Base-by-base conservation (phyloP, 345 rosid genomes). In the Draba incana region DNA sequence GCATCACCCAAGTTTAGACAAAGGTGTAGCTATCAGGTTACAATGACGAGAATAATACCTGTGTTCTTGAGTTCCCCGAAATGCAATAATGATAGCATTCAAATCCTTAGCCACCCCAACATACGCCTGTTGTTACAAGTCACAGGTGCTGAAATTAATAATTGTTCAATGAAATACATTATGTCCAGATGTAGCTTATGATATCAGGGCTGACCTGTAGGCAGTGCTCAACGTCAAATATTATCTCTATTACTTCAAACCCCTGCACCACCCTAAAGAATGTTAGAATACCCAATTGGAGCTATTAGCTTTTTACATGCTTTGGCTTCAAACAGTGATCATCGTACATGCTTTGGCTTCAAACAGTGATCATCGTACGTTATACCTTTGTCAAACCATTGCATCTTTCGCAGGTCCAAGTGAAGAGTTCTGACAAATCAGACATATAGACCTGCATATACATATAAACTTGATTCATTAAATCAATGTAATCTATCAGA, bases 381-480 rank as follows among this genome's bases (percentile, higher is more conserved):
- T 57, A 14, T 78, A 88, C 97, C 97, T 78, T 76, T 4, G 91
- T 91, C 66, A 83, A 70, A 53, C 82, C 97, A 75, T 86, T 76
- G 78, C 99, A 93, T 74, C 96, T 81, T 51, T 85, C 75, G 64
- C 99, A 94, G 2, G 96, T 94, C 99, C 96, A 94, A 4, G 81
- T 81, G 83, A 91, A 88, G 70, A 91, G 84, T 77, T 84, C 82
- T 8, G 92, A 70, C 76, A 90, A 78, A 76, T 88, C 97, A 24
- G 96, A 88, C 71, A 88, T 69, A 70, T 88, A 93, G 45, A 90
- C 97, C 96, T 90, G 83, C 75, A 81, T 56, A 43, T 64, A 81
- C 58, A 48, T 2, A 33, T 57, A 63, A 75, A 69, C 28, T 57
- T 67, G 13, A 53, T 31, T 71, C 58, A 77, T 24, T 52, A 31